Evolutionary conservation across 2,329 filamentous ascomycete species (phyloP).

Genomic region (Colletotrichum incanum): DNA sequence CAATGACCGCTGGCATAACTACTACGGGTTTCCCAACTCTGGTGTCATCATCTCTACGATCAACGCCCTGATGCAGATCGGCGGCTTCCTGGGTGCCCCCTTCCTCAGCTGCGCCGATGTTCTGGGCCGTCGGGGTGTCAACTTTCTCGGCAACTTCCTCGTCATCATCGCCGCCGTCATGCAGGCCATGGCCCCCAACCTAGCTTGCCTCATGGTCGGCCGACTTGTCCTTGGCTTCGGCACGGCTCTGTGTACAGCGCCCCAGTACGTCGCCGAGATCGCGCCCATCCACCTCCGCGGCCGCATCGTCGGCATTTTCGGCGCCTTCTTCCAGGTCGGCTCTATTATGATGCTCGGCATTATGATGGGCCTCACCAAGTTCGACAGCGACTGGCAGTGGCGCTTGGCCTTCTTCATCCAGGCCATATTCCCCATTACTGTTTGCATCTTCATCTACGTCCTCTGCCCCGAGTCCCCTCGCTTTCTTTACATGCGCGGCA

Average conservation of each 20-base stretch:
- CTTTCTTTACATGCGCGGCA: conserved; percentile 57
- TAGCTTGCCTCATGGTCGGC: conserved; percentile 62
- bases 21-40: conserved; percentile 58
- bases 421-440: conserved; percentile 56
- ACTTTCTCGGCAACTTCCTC: conserved; percentile 61
- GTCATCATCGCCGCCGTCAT: conserved; percentile 61
- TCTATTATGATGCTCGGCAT: conserved; percentile 59
- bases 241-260: conserved; percentile 50
- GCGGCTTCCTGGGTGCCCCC: conserved; percentile 63
- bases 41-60: conserved; percentile 60
- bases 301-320: conserved; percentile 63
- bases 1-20: conserved; percentile 58
- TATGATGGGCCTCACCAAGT: conserved; percentile 59
- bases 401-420: conserved; percentile 61
- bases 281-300: conserved; percentile 54
- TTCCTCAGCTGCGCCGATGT: conserved; percentile 66
- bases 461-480: conserved; percentile 60
- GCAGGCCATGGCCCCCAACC: conserved; percentile 55
- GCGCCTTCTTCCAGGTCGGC: conserved; percentile 62
- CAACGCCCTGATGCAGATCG: conserved; percentile 64
- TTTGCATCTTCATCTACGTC: conserved; percentile 50
- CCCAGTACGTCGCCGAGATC: conserved; percentile 51
- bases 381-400: conserved; percentile 56
- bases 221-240: conserved; percentile 71
- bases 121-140: conserved; percentile 66